phyloP scores from a whole-genome alignment of 768 basidiomycete species.

The Mycena crocata region DNA sequence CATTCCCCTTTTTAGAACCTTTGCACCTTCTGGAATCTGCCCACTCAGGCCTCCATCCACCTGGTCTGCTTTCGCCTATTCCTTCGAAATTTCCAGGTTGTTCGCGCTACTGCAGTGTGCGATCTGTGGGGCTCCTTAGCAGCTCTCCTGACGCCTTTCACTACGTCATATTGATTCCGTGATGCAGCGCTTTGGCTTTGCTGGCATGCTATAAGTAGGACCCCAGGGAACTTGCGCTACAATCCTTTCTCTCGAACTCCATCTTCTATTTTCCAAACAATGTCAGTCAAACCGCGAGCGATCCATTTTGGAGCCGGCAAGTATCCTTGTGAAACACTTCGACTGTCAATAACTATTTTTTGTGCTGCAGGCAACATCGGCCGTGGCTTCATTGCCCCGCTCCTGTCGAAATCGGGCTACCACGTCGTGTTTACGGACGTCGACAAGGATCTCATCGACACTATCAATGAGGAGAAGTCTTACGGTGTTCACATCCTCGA shows the following conservation, averaged over 20 bases:
- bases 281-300: constrained; percentile 33
- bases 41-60: too few relatives aligned
- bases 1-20: too few relatives aligned
- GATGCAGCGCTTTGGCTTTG: too few relatives aligned
- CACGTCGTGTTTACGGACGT: constrained; percentile 52
- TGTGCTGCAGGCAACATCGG: constrained; percentile 47
- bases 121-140: too few relatives aligned
- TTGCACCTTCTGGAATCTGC: too few relatives aligned
- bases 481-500: constrained; percentile 49
- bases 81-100: too few relatives aligned
- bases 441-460: constrained; percentile 44
- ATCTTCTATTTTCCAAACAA: background rate
- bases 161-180: too few relatives aligned
- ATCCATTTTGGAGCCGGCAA: constrained; percentile 52
- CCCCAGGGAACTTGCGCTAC: background rate
- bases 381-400: constrained; percentile 52
- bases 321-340: background rate
- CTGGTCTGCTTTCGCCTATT: too few relatives aligned
- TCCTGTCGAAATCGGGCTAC: constrained; percentile 49
- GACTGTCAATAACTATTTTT: background rate
- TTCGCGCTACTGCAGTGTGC: too few relatives aligned
- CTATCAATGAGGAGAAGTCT: constrained; percentile 42
- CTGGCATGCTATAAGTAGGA: background rate
- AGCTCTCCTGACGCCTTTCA: too few relatives aligned
- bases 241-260: background rate